phyloP scores from a whole-genome alignment of 176 grass and related monocot genomes.

The Aechmea fasciata region DNA sequence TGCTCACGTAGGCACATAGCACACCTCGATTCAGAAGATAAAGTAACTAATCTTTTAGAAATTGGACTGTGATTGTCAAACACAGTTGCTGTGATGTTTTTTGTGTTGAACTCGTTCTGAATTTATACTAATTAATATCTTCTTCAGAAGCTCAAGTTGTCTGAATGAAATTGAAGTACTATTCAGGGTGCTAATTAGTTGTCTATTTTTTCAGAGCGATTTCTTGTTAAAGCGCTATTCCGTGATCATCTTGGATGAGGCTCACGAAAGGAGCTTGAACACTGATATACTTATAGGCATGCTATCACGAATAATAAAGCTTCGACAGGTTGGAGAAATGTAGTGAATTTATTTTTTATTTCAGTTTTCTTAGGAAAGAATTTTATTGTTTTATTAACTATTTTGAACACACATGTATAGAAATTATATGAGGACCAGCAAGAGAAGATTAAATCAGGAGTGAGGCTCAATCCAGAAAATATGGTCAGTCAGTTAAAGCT shows the following conservation, averaged over 20 bases:
- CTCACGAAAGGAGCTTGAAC: constrained; percentile 99
- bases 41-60: background rate
- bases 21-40: no score
- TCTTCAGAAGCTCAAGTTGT: background rate
- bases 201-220: constrained; percentile 39
- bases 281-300: constrained; percentile 96
- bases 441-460: constrained; percentile 41
- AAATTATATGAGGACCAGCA: constrained; percentile 57
- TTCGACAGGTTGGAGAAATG: constrained; percentile 43
- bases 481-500: constrained; percentile 71
- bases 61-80: background rate
- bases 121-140: no score
- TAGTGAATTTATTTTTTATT: constrained; percentile 23
- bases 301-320: constrained; percentile 88
- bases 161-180: constrained; percentile 12
- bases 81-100: background rate
- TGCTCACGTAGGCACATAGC: no score
- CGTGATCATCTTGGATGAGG: constrained; percentile 94
- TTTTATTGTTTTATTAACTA: constrained; percentile 9
- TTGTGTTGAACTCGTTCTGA: background rate
- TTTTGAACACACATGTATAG: constrained; percentile 28
- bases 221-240: constrained; percentile 71
- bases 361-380: constrained; percentile 20
- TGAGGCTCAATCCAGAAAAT: constrained; percentile 39
- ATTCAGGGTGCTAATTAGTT: constrained; percentile 7